Base-by-base conservation (phyloP, 202 grass and related monocot species). In the Saccharum hybrid region DNA sequence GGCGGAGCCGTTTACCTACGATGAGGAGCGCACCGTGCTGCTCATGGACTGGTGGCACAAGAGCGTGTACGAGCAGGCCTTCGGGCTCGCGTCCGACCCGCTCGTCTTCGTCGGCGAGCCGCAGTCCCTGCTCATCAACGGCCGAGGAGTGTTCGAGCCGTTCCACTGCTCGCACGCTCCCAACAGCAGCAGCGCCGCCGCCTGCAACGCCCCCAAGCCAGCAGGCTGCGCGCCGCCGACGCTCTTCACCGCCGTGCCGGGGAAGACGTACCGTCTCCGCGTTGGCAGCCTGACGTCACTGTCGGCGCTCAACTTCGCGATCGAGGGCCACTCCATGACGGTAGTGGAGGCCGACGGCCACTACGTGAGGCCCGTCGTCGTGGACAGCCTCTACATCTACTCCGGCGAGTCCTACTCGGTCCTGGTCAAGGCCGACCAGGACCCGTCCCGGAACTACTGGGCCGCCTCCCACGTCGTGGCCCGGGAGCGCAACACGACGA, bases 21-120 rank as follows among this genome's bases (percentile, higher is more conserved):
- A 90, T 63, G 16, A 42, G 28, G 82, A 90, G 42, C 84, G 38
- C 49, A 90, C 81, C n/a, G 66, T 92, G 0, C 68, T 93, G n/a
- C 91, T 93, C 73, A 79, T 78, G 31, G 87, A 93, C 66, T 93
- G 88, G 91, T 90, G 85, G 85, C 85, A 93, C 74, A 72, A 79
- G 13, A 88, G 74, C 82, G 80, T 89, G 11, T 87, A 87, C 62
- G 91, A 92, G 43, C 84, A 90, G 72, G 87, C 84, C 81, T 73
- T 71, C 7, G 90, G 90, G 0, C 91, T 92, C 18, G 10, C 72
- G 2, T 79, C 84, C 66, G 38, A 66, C 15, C 84, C 87, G 1
- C 39, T 92, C 6, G 33, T 9, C 0, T 90, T 83, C 66, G 81
- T 90, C 10, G 56, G 26, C 3, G 84, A 92, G 78, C 87, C 90